Base-by-base conservation (phyloP, 768 basidiomycete species). In the Leucocoprinus leucothites region DNA sequence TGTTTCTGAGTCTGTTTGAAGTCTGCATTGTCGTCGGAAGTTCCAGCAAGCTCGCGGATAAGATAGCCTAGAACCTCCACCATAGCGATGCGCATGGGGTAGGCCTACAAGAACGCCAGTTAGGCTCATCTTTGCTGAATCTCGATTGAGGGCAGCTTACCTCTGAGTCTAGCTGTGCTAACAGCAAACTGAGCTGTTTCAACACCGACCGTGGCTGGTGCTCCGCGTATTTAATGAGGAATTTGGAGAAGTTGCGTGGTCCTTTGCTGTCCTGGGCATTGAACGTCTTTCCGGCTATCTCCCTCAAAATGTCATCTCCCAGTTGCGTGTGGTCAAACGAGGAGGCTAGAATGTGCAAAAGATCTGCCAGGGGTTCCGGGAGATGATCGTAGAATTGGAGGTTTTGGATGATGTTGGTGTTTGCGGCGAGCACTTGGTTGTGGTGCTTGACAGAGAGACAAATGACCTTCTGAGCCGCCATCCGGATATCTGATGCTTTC, bases 351-450 rank as follows among this genome's bases (percentile, higher is more conserved):
- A 86, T 74, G 28, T 84, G 78, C 22, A 98, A 77, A 45, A 90
- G 85, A 61, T 98, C 96, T 0, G 97, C 96, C 85, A 98, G 89
- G 1, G 89, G 87, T 64, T 98, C 96, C 0, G 91, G 84, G 19
- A 97, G 81, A 65, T 98, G 96, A 61, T 99, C 97, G 61, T 86
- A 92, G 69, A 95, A 96, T 57, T 95, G 94, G 13, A 99, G 75
- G 45, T 82, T 85, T 65, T 97, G 94, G 71, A 96, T 89, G 69
- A 99, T 91, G 58, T 80, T 82, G 57, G 90, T 95, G 65, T 96
- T 94, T 0, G 91, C 91, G 19, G 86, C 85, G 58, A 89, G 82
- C 1, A 82, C 77, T 61, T 98, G 95, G 3, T 81, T 84, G 59
- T 98, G 94, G 61, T 89, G 83, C 66, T 98, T 98, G 57, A 98